Evolutionary conservation across 2,329 filamentous ascomycete species (phyloP), one percentile per base, ranked within the genome.

Genomic region (Colletotrichum sp.): DNA sequence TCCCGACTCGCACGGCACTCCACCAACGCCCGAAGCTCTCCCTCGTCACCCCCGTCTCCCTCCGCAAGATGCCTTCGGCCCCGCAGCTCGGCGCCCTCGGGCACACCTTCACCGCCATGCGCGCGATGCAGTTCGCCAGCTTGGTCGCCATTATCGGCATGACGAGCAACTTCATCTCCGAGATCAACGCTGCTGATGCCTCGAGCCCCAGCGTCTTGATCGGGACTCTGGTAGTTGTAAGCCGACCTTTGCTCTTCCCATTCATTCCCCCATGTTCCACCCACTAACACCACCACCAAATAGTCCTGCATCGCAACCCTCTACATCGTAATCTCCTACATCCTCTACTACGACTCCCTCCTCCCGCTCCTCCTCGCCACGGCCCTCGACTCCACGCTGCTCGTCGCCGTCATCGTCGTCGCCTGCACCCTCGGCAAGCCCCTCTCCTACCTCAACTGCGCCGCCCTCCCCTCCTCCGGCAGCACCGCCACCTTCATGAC

Each of bases 101-200:
- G 82, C 91, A 93, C 78, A 93, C 93, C 78, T 98, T 97, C 86
- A 91, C 94, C 72, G 86, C 91, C 77, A 90, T 93, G 77, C 93
- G 96, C 62, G 87, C 89, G 72, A 87, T 96, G 77, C 92, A 97
- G 81, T 88, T 91, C 73, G 84, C 93, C 76, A 91, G 90, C 31
- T 92, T 98, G 80, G 87, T 97, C 72, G 87, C 92, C 72, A 91
- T 97, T 77, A 93, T 98, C 76, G 95, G 95, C 59, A 90, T 98
- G 82, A 92, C 92, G 1, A 91, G 93, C 79, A 95, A 96, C 83
- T 97, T 98, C 83, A 92, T 98, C 79, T 88, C 92, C 29, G 89
- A 94, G 78, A 95, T 97, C 81, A 90, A 95, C 58, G 85, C 87
- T 57, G 89, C 87, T 27, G 89, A 92, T 76, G 89, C 92, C 69